Conservation (phyloP, 371 early-diverging fungal genomes). For the Mucor plumbeus region DNA sequence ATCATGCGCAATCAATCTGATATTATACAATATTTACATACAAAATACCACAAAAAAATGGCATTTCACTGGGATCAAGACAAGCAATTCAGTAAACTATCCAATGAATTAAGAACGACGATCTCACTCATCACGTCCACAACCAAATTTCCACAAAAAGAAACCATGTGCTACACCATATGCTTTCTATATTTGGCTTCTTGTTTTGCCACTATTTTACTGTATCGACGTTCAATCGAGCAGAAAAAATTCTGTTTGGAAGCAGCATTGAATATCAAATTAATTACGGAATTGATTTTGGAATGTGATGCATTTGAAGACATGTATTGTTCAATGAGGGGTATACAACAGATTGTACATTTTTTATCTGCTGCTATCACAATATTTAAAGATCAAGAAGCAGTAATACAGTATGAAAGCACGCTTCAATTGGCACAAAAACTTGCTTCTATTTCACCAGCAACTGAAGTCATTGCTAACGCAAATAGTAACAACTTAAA, state of each 20-base stretch:
- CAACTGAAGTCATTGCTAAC: constrained; percentile 18
- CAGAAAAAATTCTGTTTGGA: constrained; percentile 23
- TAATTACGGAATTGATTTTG: constrained; percentile 30
- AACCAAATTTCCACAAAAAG: constrained; percentile 15
- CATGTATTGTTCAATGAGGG: constrained; percentile 48
- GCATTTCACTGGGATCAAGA: constrained; percentile 11
- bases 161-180: constrained; percentile 27
- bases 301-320: constrained; percentile 36
- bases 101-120: constrained; percentile 11
- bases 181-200: constrained; percentile 31
- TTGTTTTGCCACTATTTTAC: constrained; percentile 28
- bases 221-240: constrained; percentile 22
- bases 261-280: constrained; percentile 36
- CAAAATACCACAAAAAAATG: constrained; percentile 11
- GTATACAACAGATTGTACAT: constrained; percentile 48
- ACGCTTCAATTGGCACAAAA: constrained; percentile 14
- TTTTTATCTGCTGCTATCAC: constrained; percentile 48
- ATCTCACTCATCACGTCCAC: constrained; percentile 16
- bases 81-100: constrained; percentile 4
- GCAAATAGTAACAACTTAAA: not conserved
- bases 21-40: constrained; percentile 20
- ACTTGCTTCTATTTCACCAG: constrained; percentile 29
- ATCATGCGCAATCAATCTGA: constrained; percentile 26
- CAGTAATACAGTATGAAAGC: not conserved
- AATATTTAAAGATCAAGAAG: constrained; percentile 29